A percentile compares a stretch with the other conserved stretches of the same genome.
Evolutionary conservation across 139 green algal genomes (phyloP).

Genomic region (Tetradesmus lagerheimii): DNA sequence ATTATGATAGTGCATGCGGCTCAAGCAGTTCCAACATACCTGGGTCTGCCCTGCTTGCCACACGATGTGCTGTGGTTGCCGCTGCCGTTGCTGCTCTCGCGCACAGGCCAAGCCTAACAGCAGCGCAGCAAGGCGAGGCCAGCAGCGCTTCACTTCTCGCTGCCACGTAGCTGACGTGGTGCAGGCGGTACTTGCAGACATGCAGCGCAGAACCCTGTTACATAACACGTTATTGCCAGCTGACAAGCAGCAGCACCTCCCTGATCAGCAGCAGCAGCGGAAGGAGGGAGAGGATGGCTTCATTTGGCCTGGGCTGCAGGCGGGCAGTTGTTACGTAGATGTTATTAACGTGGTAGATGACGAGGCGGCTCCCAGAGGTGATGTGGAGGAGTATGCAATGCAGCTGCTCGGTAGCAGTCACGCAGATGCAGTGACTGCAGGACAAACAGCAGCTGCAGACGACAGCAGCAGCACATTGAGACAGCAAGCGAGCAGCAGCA

Average conservation of each 20-base stretch:
- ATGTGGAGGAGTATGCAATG: conserved; percentile 26
- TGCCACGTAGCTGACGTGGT: conserved; percentile 39
- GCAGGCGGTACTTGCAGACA: conserved; percentile 38
- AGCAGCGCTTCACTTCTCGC: conserved; percentile 39
- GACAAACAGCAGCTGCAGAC: neutral
- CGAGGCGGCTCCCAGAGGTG: conserved; percentile 28
- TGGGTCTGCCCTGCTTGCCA: neutral
- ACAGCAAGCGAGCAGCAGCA: neutral
- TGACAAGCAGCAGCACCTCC: neutral
- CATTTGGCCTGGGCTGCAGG: neutral
- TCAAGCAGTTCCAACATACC: too few relatives aligned
- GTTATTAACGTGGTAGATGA: conserved; percentile 33
- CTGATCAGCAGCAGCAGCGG: conserved; percentile 28
- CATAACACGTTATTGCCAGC: neutral
- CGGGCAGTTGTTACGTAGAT: neutral
- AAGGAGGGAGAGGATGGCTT: neutral
- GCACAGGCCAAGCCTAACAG: neutral
- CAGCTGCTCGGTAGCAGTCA: neutral
- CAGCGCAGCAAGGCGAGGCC: neutral
- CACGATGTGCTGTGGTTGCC: too few relatives aligned
- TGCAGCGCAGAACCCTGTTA: neutral
- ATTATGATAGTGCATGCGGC: too few relatives aligned
- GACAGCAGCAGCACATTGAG: neutral
- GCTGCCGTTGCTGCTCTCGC: neutral
- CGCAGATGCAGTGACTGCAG: too few relatives aligned